Evolutionary conservation across 2,329 filamentous ascomycete species (phyloP), one percentile per base, ranked within the genome.

Genomic region (Fusarium sp.): DNA sequence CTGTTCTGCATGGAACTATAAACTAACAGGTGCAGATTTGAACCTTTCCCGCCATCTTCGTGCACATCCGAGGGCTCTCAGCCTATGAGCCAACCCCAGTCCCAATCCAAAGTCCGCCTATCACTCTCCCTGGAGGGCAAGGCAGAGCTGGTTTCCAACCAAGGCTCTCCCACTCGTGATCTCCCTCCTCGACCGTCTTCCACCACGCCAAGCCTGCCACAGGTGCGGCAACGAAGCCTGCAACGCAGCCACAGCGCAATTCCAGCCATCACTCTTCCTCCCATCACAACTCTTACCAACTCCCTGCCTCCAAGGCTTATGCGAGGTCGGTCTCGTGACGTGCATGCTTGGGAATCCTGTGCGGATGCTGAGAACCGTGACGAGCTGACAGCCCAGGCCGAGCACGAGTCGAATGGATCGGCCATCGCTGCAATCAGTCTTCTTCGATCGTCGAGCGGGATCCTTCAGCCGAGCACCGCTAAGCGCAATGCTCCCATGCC

Each of bases 321-420:
- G 37, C 91, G 92, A 65, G 94, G 94, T 64, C 90, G 96, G 66
- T 98, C 95, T 66, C 91, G 94, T 64, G 94, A 98, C 81, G 94
- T 95, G 20, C 91, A 95, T 60, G 94, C 93, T 8, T 98, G 96
- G 96, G 94, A 97, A 79, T 95, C 95, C 66, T 95, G 94, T 84
- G 96, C 94, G 78, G 94, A 97, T 80, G 91, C 92, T 9, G 94
- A 97, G 74, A 85, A 90, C 61, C 91, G 93, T 50, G 94, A 95
- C 78, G 93, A 95, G 74, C 85, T 98, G 65, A 95, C 92, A 25
- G 90, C 90, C n/a, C 93, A 94, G 75, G 93, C 94, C 11, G 93
- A 96, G 83, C 91, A 94, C 76, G 94, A 97, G 79, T 90, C 90
- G 9, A 94, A 89, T 75, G 94, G 94, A 25, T 95, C 93, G 47